Evolutionary conservation across 129 eudicot species (phyloP).

Genomic region (Saposhnikovia divaricata): DNA sequence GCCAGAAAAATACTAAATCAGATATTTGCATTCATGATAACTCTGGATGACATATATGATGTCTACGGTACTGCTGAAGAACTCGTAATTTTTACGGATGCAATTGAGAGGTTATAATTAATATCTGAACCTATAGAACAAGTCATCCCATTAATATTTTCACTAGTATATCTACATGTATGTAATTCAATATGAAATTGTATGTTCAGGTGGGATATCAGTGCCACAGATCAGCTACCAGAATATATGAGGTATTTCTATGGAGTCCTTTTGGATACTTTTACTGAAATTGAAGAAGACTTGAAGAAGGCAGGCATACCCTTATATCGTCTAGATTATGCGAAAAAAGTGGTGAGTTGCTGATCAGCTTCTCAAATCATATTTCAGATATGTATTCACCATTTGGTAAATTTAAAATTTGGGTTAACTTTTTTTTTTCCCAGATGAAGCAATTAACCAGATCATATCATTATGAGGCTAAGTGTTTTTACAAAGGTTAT

Average conservation of each 20-base stretch:
- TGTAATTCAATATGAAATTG: neutral
- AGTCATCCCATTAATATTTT: neutral
- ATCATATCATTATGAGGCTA: neutral
- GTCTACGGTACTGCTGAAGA: conserved; percentile 10
- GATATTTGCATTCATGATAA: neutral
- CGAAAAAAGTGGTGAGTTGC: neutral
- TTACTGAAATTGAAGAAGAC: neutral
- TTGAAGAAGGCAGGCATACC: neutral
- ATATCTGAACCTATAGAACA: neutral
- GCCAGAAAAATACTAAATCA: conserved; percentile 1
- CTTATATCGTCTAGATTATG: neutral
- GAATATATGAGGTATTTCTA: conserved; percentile 4
- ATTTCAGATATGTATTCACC: neutral
- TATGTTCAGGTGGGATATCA: conserved; percentile 6
- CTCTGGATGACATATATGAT: conserved; percentile 13
- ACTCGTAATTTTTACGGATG: neutral
- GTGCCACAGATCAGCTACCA: conserved; percentile 6
- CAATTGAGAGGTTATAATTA: neutral
- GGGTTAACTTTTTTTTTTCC: neutral
- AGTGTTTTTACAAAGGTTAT: conserved; percentile 1
- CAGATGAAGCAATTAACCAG: neutral
- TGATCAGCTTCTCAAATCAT: neutral
- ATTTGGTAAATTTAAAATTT: too few species aligned
- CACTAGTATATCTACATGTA: neutral
- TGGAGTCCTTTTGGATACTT: neutral